phyloP scores from a whole-genome alignment of 768 basidiomycete species.

The Crassisporium funariophilum region DNA sequence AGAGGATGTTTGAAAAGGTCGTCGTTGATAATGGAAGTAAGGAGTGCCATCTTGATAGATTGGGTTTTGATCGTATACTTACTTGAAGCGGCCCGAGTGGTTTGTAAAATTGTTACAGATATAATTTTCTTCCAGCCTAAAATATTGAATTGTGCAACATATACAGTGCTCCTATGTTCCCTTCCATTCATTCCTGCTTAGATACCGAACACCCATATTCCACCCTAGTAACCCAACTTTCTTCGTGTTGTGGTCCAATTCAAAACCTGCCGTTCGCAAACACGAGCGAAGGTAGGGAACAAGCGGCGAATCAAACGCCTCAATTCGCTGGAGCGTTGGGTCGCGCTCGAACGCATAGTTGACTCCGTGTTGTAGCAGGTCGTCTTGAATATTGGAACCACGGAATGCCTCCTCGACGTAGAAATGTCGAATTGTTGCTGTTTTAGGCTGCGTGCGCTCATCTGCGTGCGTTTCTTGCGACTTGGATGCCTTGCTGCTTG shows the following conservation, averaged over 20 bases:
- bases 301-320: constrained; percentile 50
- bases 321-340: constrained; percentile 45
- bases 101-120: background rate
- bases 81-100: constrained; percentile 1
- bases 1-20: constrained; percentile 39
- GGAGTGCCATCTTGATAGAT: constrained; percentile 23
- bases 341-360: constrained; percentile 55
- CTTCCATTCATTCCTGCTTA: constrained; percentile 53
- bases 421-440: constrained; percentile 75
- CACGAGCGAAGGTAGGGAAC: constrained; percentile 49
- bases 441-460: too few relatives aligned
- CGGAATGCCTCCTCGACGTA: constrained; percentile 70
- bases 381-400: constrained; percentile 56
- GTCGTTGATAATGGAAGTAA: constrained; percentile 21
- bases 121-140: background rate
- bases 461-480: constrained; percentile 19
- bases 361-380: constrained; percentile 63
- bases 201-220: constrained; percentile 46
- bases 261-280: constrained; percentile 52
- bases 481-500: constrained; percentile 28
- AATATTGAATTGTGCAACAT: constrained; percentile 6
- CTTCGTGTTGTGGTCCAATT: constrained; percentile 41
- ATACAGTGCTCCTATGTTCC: background rate
- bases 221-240: constrained; percentile 60
- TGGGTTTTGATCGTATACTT: constrained; percentile 3